Percentiles rank a stretch among this genome's conserved stretches.
phyloP scores from a whole-genome alignment of 2,329 filamentous ascomycete species.

The Dactylellina parvicollis region DNA sequence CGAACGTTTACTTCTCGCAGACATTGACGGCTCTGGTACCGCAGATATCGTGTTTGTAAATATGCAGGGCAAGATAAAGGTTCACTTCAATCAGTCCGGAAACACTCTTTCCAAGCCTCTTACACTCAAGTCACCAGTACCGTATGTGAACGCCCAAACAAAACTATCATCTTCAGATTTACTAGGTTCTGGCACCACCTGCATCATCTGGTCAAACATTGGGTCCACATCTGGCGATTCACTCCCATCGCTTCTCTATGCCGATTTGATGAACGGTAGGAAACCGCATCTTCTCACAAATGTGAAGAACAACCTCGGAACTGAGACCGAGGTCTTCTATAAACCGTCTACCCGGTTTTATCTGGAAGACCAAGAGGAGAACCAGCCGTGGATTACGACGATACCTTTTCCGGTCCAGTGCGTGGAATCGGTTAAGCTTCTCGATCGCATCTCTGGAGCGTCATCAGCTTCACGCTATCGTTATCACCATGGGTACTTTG shows the following conservation, averaged over 20 bases:
- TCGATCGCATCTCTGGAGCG: conserved; percentile 1
- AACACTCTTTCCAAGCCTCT: conserved; percentile 8
- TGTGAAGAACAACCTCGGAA: conserved; percentile 19
- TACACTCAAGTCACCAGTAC: background rate
- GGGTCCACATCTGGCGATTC: background rate
- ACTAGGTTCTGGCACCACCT: conserved; percentile 35
- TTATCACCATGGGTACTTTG: conserved; percentile 55
- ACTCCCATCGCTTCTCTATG: conserved; percentile 6
- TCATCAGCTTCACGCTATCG: conserved; percentile 9
- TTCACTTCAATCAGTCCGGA: conserved; percentile 21
- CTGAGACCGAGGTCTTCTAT: conserved; percentile 22
- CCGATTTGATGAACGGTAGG: conserved; percentile 7
- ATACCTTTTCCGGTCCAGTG: conserved; percentile 50
- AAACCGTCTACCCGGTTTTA: conserved; percentile 46
- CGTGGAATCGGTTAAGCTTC: background rate
- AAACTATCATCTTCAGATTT: conserved; percentile 14
- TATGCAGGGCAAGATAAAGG: background rate
- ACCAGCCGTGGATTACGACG: conserved; percentile 37
- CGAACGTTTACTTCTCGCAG: conserved; percentile 20
- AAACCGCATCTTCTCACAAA: conserved; percentile 34
- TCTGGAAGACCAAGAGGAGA: conserved; percentile 21
- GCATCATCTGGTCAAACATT: conserved; percentile 28
- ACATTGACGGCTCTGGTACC: conserved; percentile 37
- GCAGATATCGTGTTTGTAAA: conserved; percentile 20
- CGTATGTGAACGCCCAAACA: conserved; percentile 6